Conservation (phyloP, 805 yeast species). For the Lachancea cidri region DNA sequence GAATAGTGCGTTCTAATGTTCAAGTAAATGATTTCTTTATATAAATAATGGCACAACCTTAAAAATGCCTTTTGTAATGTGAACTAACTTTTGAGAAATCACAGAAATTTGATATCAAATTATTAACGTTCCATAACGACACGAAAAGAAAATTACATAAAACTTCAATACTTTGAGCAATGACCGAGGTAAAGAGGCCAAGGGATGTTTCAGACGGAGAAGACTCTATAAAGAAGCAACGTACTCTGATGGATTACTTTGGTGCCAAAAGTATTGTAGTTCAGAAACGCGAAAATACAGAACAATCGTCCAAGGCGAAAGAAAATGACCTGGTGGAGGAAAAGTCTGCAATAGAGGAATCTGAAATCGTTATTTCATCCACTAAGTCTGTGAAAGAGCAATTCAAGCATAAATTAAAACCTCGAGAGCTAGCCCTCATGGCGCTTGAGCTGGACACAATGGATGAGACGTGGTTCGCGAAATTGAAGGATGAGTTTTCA, state of each 20-base stretch:
- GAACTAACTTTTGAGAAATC: too few relatives aligned
- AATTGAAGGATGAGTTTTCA: conserved; percentile 63
- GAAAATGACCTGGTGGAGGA: background rate
- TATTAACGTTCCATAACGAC: too few relatives aligned
- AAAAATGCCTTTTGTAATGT: too few relatives aligned
- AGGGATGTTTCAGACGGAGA: background rate
- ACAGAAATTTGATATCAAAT: too few relatives aligned
- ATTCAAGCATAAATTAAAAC: conserved; percentile 13
- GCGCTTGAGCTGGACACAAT: conserved; percentile 63
- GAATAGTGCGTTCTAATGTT: too few relatives aligned
- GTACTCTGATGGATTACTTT: conserved; percentile 7
- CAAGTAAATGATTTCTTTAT: too few relatives aligned
- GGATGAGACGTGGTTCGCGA: conserved; percentile 73
- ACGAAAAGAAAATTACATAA: too few relatives aligned
- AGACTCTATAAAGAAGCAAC: conserved; percentile 5
- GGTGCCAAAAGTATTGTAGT: background rate
- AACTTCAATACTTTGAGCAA: too few relatives aligned
- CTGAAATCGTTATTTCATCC: background rate
- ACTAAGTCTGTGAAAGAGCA: conserved; percentile 5
- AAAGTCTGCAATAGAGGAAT: background rate
- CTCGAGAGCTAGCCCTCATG: conserved; percentile 36
- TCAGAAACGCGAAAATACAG: background rate
- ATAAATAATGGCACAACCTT: too few relatives aligned
- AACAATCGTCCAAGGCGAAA: background rate
- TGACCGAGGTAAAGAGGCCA: conserved; percentile 7